phyloP scores from a whole-genome alignment of 805 yeast species.

The Hyphopichia homilentoma region DNA sequence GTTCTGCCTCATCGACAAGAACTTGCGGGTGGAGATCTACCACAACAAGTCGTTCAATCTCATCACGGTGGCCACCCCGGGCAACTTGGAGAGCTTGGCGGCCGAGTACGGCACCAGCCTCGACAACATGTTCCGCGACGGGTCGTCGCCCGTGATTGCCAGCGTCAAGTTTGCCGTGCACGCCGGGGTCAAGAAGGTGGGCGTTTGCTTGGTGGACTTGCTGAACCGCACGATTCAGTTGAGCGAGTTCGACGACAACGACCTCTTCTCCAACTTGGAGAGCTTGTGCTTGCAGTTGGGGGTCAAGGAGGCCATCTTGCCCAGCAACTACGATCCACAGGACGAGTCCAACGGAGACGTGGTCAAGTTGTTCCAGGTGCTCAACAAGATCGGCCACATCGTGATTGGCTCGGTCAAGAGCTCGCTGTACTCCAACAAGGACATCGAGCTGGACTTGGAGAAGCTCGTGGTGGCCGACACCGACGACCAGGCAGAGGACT shows the following conservation, averaged over 20 bases:
- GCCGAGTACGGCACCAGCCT: conserved; percentile 35
- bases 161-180: conserved; percentile 35
- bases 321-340: conserved; percentile 34
- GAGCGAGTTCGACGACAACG: conserved; percentile 82
- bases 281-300: conserved; percentile 84
- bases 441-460: conserved; percentile 74
- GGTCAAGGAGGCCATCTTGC: conserved; percentile 76
- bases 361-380: conserved; percentile 62
- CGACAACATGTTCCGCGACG: conserved; percentile 61
- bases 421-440: conserved; percentile 57
- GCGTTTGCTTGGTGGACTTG: conserved; percentile 77
- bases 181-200: conserved; percentile 51
- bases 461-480: conserved; percentile 49
- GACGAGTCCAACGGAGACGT: conserved; percentile 51
- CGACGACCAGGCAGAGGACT: conserved; percentile 22
- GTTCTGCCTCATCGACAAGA: conserved; percentile 63
- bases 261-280: conserved; percentile 80
- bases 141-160: conserved; percentile 38
- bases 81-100: conserved; percentile 62
- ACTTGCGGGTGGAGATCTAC: conserved; percentile 78
- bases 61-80: conserved; percentile 75
- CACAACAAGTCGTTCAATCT: conserved; percentile 57
- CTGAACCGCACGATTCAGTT: conserved; percentile 64
- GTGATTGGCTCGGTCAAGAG: conserved; percentile 60
- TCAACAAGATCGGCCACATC: conserved; percentile 71